These are phyloP conservation scores for Colletotrichum endophyticum DNA, from an alignment of 2,329 filamentous ascomycete genomes.

Conservation along the genomic window DNA sequence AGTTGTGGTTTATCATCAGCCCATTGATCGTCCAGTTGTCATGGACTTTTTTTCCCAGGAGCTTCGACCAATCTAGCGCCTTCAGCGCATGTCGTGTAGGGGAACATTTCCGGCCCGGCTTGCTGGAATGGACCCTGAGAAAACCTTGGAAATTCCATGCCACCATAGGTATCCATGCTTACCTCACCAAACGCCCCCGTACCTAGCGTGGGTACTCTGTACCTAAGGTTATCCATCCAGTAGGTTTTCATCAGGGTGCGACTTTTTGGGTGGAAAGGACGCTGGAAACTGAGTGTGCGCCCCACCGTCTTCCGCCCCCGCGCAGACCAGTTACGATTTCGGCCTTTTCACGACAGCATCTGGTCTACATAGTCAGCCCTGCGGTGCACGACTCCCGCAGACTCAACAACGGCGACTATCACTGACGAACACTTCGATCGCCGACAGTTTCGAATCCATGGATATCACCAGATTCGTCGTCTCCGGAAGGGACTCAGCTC, in stretches of 20 bases:
- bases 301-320: conserved; percentile 7
- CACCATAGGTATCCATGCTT: background rate
- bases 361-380: background rate
- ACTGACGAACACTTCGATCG: background rate
- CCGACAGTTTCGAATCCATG: conserved; percentile 56
- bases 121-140: background rate
- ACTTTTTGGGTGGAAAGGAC: background rate
- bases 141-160: background rate
- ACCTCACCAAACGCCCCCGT: background rate
- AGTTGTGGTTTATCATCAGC: background rate
- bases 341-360: background rate
- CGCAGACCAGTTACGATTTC: background rate
- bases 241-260: background rate
- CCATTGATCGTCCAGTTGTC: background rate
- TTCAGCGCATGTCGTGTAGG: background rate
- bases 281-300: conserved; percentile 1
- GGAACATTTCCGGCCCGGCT: conserved; percentile 7
- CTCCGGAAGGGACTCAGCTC: conserved; percentile 78
- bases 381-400: background rate
- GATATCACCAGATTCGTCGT: conserved; percentile 88
- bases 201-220: background rate
- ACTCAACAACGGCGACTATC: background rate
- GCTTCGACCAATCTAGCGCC: conserved; percentile 10
- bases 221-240: background rate
- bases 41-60: background rate